These are phyloP conservation scores for Senecio squalidus DNA, from an alignment of 140 eudicot species.

Conservation along the genomic window DNA sequence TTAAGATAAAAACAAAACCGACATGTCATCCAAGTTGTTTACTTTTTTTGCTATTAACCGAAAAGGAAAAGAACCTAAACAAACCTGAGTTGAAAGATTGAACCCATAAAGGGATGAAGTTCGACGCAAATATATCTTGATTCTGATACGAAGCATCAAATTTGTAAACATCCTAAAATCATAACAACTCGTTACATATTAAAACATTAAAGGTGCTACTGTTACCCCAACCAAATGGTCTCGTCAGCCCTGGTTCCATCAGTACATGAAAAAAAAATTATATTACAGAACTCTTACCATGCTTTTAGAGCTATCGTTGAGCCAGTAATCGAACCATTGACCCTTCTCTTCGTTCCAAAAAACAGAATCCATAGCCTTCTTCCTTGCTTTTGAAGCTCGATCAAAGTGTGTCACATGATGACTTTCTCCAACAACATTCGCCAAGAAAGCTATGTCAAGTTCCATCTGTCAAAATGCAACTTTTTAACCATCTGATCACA, in stretches of 20 bases:
- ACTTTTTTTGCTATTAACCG: not conserved
- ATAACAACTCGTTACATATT: slow-evolving; percentile 1
- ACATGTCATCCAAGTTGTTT: not conserved
- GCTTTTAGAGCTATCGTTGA: slow-evolving; percentile 22
- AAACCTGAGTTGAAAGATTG: slow-evolving; percentile 59
- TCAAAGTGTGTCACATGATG: slow-evolving; percentile 30
- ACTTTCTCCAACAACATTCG: slow-evolving; percentile 52
- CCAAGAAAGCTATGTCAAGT: slow-evolving; percentile 77
- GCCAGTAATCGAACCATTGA: slow-evolving; percentile 97
- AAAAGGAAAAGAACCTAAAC: not conserved
- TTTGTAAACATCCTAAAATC: slow-evolving; percentile 41
- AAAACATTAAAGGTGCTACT: not conserved
- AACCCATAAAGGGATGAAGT: slow-evolving; percentile 79
- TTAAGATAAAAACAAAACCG: not conserved
- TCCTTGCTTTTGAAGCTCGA: slow-evolving; percentile 56
- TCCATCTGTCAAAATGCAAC: slow-evolving; percentile 58
- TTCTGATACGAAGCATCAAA: slow-evolving; percentile 56
- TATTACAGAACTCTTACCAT: slow-evolving; percentile 32
- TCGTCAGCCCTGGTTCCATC: no score
- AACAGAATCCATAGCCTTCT: slow-evolving; percentile 62
- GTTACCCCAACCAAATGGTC: no score
- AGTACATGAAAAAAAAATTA: no score
- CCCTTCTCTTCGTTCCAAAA: slow-evolving; percentile 75
- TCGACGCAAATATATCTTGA: slow-evolving; percentile 61
- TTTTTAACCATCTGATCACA: not conserved